A percentile compares a stretch with the other conserved stretches of the same genome.
phyloP scores from a whole-genome alignment of 495 filamentous ascomycete species.

The Podospora pseudocomata region DNA sequence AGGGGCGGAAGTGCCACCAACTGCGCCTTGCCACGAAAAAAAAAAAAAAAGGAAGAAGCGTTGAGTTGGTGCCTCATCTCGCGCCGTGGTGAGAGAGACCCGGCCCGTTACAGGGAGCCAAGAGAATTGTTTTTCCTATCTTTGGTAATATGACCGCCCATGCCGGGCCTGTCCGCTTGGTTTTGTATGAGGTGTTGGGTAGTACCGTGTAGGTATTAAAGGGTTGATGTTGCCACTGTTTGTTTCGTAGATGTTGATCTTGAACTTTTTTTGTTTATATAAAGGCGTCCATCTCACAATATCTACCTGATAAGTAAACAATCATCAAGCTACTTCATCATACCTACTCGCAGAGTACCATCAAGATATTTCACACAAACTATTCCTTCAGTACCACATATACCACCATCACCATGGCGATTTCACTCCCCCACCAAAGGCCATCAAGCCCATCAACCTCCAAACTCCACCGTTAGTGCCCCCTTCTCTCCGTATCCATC shows the following conservation, averaged over 20 bases:
- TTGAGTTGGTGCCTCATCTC: neutral
- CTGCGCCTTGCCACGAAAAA: conserved; percentile 14
- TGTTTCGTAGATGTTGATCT: neutral
- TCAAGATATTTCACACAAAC: neutral
- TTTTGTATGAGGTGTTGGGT: neutral
- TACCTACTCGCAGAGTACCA: neutral
- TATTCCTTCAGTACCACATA: neutral
- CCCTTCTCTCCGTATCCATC: neutral
- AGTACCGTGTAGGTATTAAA: neutral
- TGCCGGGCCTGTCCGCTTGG: neutral
- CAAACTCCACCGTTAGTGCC: neutral
- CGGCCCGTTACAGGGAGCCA: neutral
- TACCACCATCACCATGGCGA: neutral
- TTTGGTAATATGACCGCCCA: neutral
- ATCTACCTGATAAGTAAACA: neutral
- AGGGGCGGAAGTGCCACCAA: conserved; percentile 11
- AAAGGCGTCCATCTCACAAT: neutral
- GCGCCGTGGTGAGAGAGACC: neutral
- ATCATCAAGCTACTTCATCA: neutral
- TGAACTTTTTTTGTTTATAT: neutral
- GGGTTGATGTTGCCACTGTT: neutral
- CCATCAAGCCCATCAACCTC: neutral
- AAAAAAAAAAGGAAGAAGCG: neutral
- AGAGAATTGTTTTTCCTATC: conserved; percentile 1
- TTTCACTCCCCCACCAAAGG: neutral